These are phyloP conservation scores for Acanthamoeba healyi DNA, from an alignment of 208 protist genomes.

Conservation along the genomic window DNA sequence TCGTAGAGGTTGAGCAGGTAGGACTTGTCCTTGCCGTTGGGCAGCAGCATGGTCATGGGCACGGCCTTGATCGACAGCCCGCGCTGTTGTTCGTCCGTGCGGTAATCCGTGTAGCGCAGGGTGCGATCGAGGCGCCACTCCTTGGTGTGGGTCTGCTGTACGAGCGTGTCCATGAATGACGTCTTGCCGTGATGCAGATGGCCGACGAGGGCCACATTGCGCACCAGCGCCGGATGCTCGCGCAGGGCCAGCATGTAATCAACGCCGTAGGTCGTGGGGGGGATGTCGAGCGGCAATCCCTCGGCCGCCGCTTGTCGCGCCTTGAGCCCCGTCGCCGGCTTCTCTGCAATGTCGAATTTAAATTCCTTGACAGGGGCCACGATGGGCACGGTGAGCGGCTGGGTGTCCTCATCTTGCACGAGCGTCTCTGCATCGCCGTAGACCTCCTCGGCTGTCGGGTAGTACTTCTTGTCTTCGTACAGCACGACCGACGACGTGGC, in stretches of 20 bases:
- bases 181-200: conserved; percentile 98
- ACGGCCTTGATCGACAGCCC: conserved; percentile 91
- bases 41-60: conserved; percentile 92
- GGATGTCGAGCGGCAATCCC: not conserved
- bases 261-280: not conserved
- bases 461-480: conserved; percentile 96
- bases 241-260: conserved; percentile 87
- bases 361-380: conserved; percentile 90
- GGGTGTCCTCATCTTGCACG: conserved; percentile 96
- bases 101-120: conserved; percentile 91
- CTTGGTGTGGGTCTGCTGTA: conserved; percentile 92
- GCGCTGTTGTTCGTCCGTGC: conserved; percentile 91
- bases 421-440: conserved; percentile 92
- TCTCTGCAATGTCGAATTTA: conserved; percentile 88
- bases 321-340: conserved; percentile 86
- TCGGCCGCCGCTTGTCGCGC: not conserved
- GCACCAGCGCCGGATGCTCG: conserved; percentile 91
- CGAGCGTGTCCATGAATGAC: conserved; percentile 94
- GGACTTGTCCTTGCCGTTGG: conserved; percentile 87
- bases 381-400: conserved; percentile 94
- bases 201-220: conserved; percentile 96
- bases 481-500: conserved; percentile 87
- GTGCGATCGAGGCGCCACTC: conserved; percentile 76
- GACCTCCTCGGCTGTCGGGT: conserved; percentile 91
- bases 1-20: conserved; percentile 98